Base-by-base conservation (phyloP, 352 stramenopile species). In the Phytophthora sp. region DNA sequence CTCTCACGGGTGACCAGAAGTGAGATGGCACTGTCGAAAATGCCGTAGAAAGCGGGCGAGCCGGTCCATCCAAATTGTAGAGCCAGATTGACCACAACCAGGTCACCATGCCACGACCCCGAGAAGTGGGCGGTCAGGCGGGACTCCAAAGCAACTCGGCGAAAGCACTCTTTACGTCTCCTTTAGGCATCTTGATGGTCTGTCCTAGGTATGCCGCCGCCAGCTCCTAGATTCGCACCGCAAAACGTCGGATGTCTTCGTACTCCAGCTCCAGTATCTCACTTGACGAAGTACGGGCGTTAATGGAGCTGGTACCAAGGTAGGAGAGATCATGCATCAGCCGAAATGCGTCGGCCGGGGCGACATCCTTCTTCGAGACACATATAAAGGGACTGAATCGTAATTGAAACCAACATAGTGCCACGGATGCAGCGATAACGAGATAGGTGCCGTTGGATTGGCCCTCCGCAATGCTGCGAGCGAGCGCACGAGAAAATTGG, bases 371-470 rank as follows among this genome's bases (percentile, higher is more conserved):
- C 36, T 61, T 61, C 2, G 23, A 15, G 2, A 61, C 53, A 42
- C 53, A 61, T 1, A 23, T 39, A 20, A 52, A 61, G 4, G 53
- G 38, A 18, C 53, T 61, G n/a, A 42, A 61, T 16, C 21, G 53
- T 2, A 61, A 1, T 29, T 42, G 38, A 15, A 12, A 6, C 44
- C 44, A 52, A 3, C 11, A 4, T 0, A 21, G 7, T 3, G 53
- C 53, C 12, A 0, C 16, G 13, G 12, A 6, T 26, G n/a, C 8
- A 1, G 18, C 24, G 3, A 61, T 12, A 9, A 44, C 53, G 6
- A 61, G 16, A 9, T 44, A 51, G 1, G 53, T 46, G 4, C 38
- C 53, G 7, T 11, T 23, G 5, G 36, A 18, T 31, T 61, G 53
- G 15, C 53, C 53, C 11, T 52, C 26, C 1, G 15, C 23, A 5